Evolutionary conservation across 208 protist genomes (phyloP).

Genomic region (Crithidia bombi): DNA sequence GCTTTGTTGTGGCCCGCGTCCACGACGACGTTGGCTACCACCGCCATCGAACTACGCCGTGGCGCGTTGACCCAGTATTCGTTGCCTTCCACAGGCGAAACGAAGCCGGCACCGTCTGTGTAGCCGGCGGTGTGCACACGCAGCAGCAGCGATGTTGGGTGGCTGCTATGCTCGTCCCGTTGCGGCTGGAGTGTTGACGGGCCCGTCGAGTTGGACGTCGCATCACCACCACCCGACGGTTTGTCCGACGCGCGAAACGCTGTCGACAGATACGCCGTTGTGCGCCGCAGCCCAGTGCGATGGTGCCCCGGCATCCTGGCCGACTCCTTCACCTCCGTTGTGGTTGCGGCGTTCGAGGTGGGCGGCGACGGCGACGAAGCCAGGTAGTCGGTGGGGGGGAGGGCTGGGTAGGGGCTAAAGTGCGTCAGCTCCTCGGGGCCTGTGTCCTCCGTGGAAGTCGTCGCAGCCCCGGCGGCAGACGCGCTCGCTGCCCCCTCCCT

Average conservation of each 20-base stretch:
- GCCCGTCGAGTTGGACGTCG: background rate
- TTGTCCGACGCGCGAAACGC: background rate
- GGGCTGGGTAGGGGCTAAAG: conserved; percentile 10
- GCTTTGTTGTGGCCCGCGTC: background rate
- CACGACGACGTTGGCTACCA: background rate
- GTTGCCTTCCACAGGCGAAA: conserved; percentile 7
- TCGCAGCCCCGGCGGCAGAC: background rate
- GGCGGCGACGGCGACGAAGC: background rate
- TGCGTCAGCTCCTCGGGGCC: conserved; percentile 14
- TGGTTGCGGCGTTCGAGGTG: background rate
- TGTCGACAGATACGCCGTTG: conserved; percentile 1
- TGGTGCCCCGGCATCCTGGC: background rate
- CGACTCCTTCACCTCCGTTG: background rate
- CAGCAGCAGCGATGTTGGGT: background rate
- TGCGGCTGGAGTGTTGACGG: background rate
- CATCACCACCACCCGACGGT: background rate
- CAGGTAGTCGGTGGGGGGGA: background rate
- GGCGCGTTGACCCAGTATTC: conserved; percentile 11
- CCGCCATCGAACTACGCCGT: background rate
- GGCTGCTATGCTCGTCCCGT: background rate
- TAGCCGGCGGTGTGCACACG: background rate
- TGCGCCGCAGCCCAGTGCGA: background rate
- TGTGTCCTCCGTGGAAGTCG: background rate
- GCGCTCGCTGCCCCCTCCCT: background rate
- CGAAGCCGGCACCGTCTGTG: background rate